Evolutionary conservation across 306 rosid genomes (phyloP), one percentile per base, ranked within the genome.

Genomic region (Sesbania bispinosa): DNA sequence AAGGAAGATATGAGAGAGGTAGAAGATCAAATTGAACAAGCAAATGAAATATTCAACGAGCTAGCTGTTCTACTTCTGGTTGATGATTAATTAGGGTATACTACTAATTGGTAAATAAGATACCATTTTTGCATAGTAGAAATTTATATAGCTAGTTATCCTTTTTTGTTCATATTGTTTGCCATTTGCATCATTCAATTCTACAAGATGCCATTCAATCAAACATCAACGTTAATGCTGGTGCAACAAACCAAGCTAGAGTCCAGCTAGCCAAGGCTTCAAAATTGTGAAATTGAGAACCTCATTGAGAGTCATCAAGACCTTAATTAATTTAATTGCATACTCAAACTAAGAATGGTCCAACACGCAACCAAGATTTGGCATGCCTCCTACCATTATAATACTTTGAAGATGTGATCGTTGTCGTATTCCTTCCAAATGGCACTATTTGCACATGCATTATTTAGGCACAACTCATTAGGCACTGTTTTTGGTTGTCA

Each of bases 141-240:
- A n/a, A n/a, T n/a, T n/a, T n/a, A n/a, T n/a, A n/a, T n/a, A n/a
- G n/a, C n/a, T 62, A 6, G 32, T 41, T 27, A 2, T 29, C 8
- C 15, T n/a, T 21, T 30, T 62, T n/a, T n/a, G n/a, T n/a, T n/a
- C n/a, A n/a, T 69, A 23, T 16, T 47, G n/a, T n/a, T n/a, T n/a
- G n/a, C n/a, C n/a, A n/a, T 32, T 55, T n/a, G n/a, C n/a, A n/a
- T 59, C 27, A 4, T 38, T 36, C 23, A n/a, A n/a, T 62, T 4
- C 45, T 75, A 84, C n/a, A n/a, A n/a, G n/a, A 79, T 20, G 80
- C 78, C 70, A 35, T 78, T 75, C 73, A 68, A 1, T 78, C 78
- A 13, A 71, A 72, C n/a, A 20, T 85, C 4, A 80, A 79, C 35
- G n/a, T 69, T 57, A 72, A 84, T 30, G 42, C 74, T 30, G 73